Percentiles rank a stretch among this genome's conserved stretches.
Conservation (phyloP, 306 rosid species). For the Begonia peltatifolia region DNA sequence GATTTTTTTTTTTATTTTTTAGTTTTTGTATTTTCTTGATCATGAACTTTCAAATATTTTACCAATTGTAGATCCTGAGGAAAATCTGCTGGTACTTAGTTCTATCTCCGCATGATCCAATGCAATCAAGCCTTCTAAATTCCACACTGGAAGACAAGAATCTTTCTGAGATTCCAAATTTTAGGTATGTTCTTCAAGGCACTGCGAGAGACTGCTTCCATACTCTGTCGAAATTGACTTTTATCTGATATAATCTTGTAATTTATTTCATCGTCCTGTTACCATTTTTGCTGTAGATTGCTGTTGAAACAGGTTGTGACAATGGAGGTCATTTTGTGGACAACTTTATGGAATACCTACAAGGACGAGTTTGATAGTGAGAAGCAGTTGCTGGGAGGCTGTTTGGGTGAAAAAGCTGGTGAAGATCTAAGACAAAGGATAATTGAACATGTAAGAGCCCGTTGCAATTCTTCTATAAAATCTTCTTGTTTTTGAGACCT, state of each 20-base stretch:
- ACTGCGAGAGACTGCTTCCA: no score
- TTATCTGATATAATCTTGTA: background rate
- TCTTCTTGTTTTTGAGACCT: constrained; percentile 2
- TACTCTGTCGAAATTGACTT: background rate
- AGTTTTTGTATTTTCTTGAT: background rate
- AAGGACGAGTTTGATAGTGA: constrained; percentile 67
- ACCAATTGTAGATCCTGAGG: constrained; percentile 46
- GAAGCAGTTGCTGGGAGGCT: constrained; percentile 48
- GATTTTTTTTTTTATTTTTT: background rate
- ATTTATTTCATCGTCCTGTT: background rate
- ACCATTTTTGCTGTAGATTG: constrained; percentile 22
- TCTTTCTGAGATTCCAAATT: constrained; percentile 59
- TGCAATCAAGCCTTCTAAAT: constrained; percentile 92
- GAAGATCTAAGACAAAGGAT: constrained; percentile 78
- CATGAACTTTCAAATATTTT: constrained; percentile 7
- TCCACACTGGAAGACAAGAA: constrained; percentile 78
- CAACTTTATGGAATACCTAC: constrained; percentile 55
- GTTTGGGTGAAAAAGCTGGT: constrained; percentile 70
- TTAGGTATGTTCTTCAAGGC: constrained; percentile 24
- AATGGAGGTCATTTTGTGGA: constrained; percentile 90
- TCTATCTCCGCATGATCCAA: constrained; percentile 69
- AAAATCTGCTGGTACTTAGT: constrained; percentile 86
- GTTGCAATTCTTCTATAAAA: background rate
- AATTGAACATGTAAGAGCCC: constrained; percentile 61
- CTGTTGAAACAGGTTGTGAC: constrained; percentile 72